phyloP scores from a whole-genome alignment of 768 basidiomycete genomes.

The Mycena rebaudengoi region DNA sequence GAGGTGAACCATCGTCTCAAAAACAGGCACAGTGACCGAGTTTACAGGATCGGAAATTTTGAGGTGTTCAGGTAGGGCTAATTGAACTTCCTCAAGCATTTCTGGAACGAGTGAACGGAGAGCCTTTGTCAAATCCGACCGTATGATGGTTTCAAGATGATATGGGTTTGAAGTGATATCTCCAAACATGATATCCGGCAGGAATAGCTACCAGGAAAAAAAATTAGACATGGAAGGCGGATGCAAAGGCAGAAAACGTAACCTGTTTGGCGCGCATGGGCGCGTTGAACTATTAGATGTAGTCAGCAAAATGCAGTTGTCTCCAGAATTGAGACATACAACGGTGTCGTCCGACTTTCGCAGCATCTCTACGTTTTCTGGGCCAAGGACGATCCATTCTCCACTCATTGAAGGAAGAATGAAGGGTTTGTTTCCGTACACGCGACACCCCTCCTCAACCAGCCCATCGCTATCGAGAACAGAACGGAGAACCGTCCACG shows the following conservation, averaged over 20 bases:
- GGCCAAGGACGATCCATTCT: conserved; percentile 21
- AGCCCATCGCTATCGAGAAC: conserved; percentile 15
- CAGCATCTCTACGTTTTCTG: conserved; percentile 23
- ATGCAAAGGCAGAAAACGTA: not conserved
- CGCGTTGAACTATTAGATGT: conserved; percentile 5
- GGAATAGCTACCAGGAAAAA: no score
- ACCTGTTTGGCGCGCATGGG: conserved; percentile 17
- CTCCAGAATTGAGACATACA: conserved; percentile 4
- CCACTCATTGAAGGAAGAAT: conserved; percentile 27
- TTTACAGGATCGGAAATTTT: not conserved
- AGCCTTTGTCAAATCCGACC: conserved; percentile 26
- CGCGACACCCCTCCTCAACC: conserved; percentile 20
- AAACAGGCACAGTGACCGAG: conserved; percentile 16
- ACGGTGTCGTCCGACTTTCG: conserved; percentile 23
- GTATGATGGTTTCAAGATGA: conserved; percentile 18
- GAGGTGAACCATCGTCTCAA: conserved; percentile 22
- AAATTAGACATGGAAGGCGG: not conserved
- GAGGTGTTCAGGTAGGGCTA: conserved; percentile 18
- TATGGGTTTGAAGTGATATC: conserved; percentile 20
- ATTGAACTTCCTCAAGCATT: conserved; percentile 21
- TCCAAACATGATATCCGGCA: conserved; percentile 16
- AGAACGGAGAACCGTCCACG: conserved; percentile 21
- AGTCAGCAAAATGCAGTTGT: no score
- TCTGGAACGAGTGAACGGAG: conserved; percentile 21
- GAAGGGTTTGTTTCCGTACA: conserved; percentile 25